These are phyloP conservation scores for Gynochthodes officinalis DNA, from an alignment of 257 asterid genomes.

Conservation along the genomic window DNA sequence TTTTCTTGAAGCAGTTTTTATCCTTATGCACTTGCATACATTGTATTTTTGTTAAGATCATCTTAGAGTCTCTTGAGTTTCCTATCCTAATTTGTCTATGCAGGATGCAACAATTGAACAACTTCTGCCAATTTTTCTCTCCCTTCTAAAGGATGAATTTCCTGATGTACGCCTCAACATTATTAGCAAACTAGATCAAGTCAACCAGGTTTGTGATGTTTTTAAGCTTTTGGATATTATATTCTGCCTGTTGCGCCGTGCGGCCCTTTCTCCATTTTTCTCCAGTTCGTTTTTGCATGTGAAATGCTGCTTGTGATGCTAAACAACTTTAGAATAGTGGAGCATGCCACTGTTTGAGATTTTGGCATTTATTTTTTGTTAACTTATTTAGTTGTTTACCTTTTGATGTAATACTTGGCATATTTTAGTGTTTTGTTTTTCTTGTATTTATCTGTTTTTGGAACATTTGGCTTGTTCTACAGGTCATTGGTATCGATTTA, in stretches of 20 bases:
- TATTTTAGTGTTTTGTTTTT: background rate
- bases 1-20: background rate
- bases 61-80: background rate
- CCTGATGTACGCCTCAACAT: constrained; percentile 87
- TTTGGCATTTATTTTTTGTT: background rate
- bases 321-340: background rate
- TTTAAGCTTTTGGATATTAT: constrained; percentile 6
- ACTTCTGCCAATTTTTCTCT: constrained; percentile 81
- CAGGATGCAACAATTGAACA: constrained; percentile 88
- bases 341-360: background rate
- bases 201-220: constrained; percentile 60
- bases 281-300: background rate
- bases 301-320: background rate
- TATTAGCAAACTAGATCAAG: constrained; percentile 88
- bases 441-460: background rate
- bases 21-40: background rate
- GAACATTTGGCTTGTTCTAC: background rate
- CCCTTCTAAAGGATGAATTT: constrained; percentile 78
- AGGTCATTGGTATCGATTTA: constrained; percentile 82
- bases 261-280: background rate
- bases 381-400: background rate
- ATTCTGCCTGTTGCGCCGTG: background rate
- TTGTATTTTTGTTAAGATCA: background rate
- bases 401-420: background rate
- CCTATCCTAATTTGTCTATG: constrained; percentile 10